Conservation (phyloP, 805 yeast species). For the Metschnikowia picachoensis region DNA sequence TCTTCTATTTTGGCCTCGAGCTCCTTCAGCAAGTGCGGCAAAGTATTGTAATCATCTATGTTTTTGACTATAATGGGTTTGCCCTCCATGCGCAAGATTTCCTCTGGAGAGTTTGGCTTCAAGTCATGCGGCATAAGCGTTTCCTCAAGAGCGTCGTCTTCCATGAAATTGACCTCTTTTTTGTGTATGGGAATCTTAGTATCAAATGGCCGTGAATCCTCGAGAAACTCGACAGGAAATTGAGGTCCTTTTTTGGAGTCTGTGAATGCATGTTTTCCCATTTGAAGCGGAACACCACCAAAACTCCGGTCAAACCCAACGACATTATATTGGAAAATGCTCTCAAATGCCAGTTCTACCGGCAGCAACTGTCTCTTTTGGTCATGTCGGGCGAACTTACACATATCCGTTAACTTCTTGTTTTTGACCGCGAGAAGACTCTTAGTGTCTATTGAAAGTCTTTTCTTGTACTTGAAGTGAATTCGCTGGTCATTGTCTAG, state of each 20-base stretch:
- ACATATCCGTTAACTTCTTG: constrained; percentile 31
- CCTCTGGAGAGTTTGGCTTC: constrained; percentile 14
- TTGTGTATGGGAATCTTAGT: constrained; percentile 30
- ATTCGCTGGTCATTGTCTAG: constrained; percentile 37
- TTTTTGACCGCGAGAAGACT: constrained; percentile 31
- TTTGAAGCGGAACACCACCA: constrained; percentile 35
- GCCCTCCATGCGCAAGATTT: constrained; percentile 14
- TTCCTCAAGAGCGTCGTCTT: constrained; percentile 18
- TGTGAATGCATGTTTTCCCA: constrained; percentile 22
- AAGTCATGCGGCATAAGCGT: constrained; percentile 16
- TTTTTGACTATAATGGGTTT: constrained; percentile 25
- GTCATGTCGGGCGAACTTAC: constrained; percentile 33
- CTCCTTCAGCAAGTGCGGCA: constrained; percentile 15
- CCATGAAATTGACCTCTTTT: constrained; percentile 34
- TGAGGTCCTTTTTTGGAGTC: constrained; percentile 11
- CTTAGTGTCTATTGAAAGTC: constrained; percentile 29
- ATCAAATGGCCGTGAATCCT: constrained; percentile 31
- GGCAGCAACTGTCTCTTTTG: constrained; percentile 29
- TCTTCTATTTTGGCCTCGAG: constrained; percentile 21
- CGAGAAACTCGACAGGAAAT: constrained; percentile 38
- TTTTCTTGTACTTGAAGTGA: constrained; percentile 34
- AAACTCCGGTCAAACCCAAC: constrained; percentile 39
- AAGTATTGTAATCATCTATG: constrained; percentile 26
- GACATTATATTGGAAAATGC: constrained; percentile 35
- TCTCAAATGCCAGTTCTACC: constrained; percentile 28